Conservation (phyloP, 1,139 yeast species). For the Protomyces lactucae-debilis region DNA sequence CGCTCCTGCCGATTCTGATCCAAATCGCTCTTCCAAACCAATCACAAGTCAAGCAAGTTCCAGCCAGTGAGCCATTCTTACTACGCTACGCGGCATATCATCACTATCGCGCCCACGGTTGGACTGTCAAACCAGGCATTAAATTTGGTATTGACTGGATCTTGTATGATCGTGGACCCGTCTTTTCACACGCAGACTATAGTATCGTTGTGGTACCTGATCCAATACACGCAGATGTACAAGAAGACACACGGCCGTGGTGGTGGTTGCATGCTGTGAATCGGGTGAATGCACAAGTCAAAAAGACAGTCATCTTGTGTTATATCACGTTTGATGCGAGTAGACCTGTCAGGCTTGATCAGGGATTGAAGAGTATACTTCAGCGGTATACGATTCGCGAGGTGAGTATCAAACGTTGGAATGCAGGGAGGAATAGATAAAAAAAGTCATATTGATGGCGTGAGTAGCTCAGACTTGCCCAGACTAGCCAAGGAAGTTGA, state of each 20-base stretch:
- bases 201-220: slow-evolving; percentile 52
- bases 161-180: slow-evolving; percentile 86
- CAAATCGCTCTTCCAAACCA: neutral
- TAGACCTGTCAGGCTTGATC: neutral
- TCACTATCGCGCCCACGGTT: slow-evolving; percentile 80
- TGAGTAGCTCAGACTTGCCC: neutral
- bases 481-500: slow-evolving; percentile 60
- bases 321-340: slow-evolving; percentile 55
- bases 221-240: slow-evolving; percentile 33
- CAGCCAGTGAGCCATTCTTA: slow-evolving; percentile 44
- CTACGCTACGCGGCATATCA: slow-evolving; percentile 70
- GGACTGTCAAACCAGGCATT: slow-evolving; percentile 91
- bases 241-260: slow-evolving; percentile 46
- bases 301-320: slow-evolving; percentile 65
- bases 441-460: neutral
- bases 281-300: slow-evolving; percentile 82
- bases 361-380: slow-evolving; percentile 41
- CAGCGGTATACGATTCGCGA: slow-evolving; percentile 53
- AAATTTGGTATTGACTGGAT: slow-evolving; percentile 83
- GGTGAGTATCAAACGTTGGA: slow-evolving; percentile 71
- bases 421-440: slow-evolving; percentile 66
- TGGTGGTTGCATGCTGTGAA: slow-evolving; percentile 61
- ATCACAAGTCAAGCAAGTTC: neutral
- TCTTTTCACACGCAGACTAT: slow-evolving; percentile 89
- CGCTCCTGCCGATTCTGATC: neutral